Evolutionary conservation across 2,329 filamentous ascomycete species (phyloP).

Genomic region (Apiospora saccharicola): DNA sequence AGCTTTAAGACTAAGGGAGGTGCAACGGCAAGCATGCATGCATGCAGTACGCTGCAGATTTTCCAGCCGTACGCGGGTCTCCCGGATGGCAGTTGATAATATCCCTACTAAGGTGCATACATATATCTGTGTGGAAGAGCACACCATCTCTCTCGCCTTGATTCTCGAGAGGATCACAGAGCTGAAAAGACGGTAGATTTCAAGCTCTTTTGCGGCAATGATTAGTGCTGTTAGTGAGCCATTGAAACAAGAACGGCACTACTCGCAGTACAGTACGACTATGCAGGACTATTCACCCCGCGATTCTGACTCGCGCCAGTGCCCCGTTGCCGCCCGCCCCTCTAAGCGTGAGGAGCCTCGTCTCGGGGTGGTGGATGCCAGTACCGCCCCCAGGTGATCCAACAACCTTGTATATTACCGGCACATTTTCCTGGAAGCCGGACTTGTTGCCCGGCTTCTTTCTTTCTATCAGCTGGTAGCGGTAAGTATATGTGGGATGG

Average conservation of each 20-base stretch:
- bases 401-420: not conserved
- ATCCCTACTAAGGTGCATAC: not conserved
- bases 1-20: too few relatives aligned
- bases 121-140: not conserved
- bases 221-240: slow-evolving; percentile 2
- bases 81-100: not conserved
- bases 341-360: not conserved
- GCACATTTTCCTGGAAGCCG: not conserved
- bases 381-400: not conserved
- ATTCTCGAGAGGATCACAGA: not conserved
- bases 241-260: not conserved
- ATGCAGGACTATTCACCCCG: slow-evolving; percentile 16
- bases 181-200: not conserved
- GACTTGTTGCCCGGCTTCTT: not conserved
- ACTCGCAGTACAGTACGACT: too few relatives aligned
- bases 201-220: not conserved
- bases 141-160: not conserved
- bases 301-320: slow-evolving; percentile 16
- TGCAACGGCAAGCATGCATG: not conserved
- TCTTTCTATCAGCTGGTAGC: not conserved
- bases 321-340: not conserved
- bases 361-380: slow-evolving; percentile 15
- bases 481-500: not conserved
- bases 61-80: not conserved
- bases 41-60: not conserved